Conservation (phyloP, 768 basidiomycete genomes). For the Calocybe indica region DNA sequence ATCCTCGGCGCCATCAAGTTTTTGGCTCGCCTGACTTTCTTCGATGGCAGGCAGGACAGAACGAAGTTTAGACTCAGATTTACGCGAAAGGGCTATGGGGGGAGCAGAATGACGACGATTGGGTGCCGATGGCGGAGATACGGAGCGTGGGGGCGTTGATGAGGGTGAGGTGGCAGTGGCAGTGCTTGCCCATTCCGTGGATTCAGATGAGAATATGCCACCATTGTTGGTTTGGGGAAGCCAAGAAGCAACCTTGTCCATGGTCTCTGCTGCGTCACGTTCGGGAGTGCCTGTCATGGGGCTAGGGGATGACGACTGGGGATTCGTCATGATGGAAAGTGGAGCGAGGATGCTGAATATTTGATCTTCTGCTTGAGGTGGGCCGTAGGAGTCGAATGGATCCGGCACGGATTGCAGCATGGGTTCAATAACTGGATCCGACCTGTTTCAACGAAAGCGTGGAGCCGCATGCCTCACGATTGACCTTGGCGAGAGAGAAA, state of each 20-base stretch:
- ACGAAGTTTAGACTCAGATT: constrained; percentile 63
- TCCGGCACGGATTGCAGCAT: constrained; percentile 89
- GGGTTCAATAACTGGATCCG: constrained; percentile 86
- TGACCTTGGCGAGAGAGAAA: constrained; percentile 6
- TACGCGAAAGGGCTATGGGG: constrained; percentile 32
- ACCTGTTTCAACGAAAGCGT: constrained; percentile 32
- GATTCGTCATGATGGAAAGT: constrained; percentile 61
- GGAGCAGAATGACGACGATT: constrained; percentile 51
- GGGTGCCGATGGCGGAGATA: constrained; percentile 36
- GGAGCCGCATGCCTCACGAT: background rate
- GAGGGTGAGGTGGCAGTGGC: constrained; percentile 26
- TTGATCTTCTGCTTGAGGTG: constrained; percentile 81
- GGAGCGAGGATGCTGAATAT: constrained; percentile 93
- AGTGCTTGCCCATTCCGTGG: constrained; percentile 49
- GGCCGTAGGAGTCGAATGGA: constrained; percentile 89
- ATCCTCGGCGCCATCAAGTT: constrained; percentile 15
- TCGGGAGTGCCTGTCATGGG: constrained; percentile 49
- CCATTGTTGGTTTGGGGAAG: constrained; percentile 35
- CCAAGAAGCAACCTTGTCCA: constrained; percentile 41
- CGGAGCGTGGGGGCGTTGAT: constrained; percentile 42
- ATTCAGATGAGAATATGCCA: constrained; percentile 43
- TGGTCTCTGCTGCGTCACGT: constrained; percentile 24
- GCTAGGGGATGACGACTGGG: constrained; percentile 50
- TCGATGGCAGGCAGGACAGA: constrained; percentile 70
- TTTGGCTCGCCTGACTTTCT: constrained; percentile 40